These are phyloP conservation scores for Coemansia sp. DNA, from an alignment of 192 early-diverging fungal genomes.

Conservation along the genomic window DNA sequence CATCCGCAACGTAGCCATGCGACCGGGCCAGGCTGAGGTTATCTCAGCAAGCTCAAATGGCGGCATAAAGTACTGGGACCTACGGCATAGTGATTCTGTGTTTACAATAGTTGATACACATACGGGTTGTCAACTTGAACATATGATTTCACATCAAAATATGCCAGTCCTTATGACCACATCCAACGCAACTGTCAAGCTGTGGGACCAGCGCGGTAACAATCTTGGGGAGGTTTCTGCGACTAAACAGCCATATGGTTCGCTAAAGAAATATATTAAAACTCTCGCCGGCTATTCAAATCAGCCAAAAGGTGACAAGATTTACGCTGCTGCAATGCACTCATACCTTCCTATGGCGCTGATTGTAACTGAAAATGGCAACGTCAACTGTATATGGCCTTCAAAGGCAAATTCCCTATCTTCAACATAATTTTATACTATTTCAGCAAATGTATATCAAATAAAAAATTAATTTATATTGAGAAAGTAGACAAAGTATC, in stretches of 20 bases:
- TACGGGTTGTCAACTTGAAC: conserved; percentile 21
- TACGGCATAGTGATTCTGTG: conserved; percentile 29
- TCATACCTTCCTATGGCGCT: conserved; percentile 41
- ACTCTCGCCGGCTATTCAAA: conserved; percentile 33
- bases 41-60: conserved; percentile 44
- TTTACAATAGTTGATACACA: conserved; percentile 33
- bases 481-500: background rate
- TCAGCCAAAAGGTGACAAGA: background rate
- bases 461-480: background rate
- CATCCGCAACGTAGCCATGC: conserved; percentile 39
- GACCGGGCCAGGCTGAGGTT: conserved; percentile 34
- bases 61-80: conserved; percentile 51
- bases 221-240: conserved; percentile 40
- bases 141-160: conserved; percentile 45
- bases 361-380: conserved; percentile 43
- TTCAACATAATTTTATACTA: background rate
- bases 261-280: conserved; percentile 34
- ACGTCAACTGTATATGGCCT: conserved; percentile 44
- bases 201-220: conserved; percentile 51
- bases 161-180: conserved; percentile 44
- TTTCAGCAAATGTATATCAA: background rate
- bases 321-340: conserved; percentile 35
- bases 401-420: background rate
- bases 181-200: conserved; percentile 37
- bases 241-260: conserved; percentile 15